phyloP scores from a whole-genome alignment of 2,329 filamentous ascomycete genomes.

The Trichoderma gracile region DNA sequence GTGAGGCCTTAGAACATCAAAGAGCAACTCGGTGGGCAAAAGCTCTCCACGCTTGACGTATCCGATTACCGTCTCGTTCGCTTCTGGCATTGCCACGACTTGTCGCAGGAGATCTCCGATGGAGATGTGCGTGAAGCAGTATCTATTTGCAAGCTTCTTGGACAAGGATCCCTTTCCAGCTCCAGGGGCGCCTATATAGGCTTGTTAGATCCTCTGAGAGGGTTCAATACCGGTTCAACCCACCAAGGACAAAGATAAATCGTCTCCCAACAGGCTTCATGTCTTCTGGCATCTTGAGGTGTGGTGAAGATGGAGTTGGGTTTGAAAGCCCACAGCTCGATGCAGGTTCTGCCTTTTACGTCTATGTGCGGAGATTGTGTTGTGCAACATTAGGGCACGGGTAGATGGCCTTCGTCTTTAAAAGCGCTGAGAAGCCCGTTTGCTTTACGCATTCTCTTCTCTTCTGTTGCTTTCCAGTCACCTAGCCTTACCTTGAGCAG shows the following conservation, averaged over 20 bases:
- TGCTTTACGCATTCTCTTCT: not conserved
- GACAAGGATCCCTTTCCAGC: not conserved
- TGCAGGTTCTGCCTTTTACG: not conserved
- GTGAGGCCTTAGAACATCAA: not conserved
- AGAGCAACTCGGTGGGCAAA: not conserved
- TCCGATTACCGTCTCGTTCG: not conserved
- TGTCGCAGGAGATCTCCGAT: not conserved
- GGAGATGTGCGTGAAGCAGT: conserved; percentile 2
- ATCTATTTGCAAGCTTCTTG: not conserved
- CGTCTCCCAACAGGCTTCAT: not conserved
- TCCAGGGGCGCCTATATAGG: not conserved
- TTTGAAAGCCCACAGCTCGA: not conserved
- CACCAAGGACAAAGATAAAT: not conserved
- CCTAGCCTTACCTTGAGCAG: too few species aligned
- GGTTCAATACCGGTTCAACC: not conserved
- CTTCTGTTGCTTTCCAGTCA: not conserved
- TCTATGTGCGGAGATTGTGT: not conserved
- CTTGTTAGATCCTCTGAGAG: not conserved
- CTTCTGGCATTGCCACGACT: not conserved
- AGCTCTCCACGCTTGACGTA: not conserved
- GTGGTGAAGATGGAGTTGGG: not conserved
- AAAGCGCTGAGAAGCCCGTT: not conserved
- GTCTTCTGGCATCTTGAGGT: too few species aligned
- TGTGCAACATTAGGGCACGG: conserved; percentile 3
- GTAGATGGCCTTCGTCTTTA: not conserved